Evolutionary conservation across 1,284 basidiomycete genomes (phyloP), one percentile per base, ranked within the genome.

Genomic region (Boletus sp.): DNA sequence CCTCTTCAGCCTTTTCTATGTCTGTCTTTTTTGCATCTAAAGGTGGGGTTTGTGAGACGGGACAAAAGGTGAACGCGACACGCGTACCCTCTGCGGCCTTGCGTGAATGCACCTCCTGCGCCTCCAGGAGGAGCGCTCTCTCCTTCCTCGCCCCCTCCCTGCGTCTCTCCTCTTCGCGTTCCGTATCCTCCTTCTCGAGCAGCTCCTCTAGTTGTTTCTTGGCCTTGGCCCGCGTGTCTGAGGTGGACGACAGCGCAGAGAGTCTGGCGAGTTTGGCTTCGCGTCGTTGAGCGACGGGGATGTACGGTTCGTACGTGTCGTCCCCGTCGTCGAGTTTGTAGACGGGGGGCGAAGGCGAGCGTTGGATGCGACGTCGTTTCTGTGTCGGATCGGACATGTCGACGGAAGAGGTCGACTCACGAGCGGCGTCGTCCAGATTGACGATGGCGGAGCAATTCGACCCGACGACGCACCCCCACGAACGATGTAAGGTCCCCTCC

Each of bases 41-140:
- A 16, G 42, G 27, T 27, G 26, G 13, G 29, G 19, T 14, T 41
- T 19, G 48, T 57, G 29, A 58, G 46, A 43, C 30, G 20, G 33
- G 43, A 34, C 0, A n/a, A 38, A 44, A 2, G 25, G 7, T 33
- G 37, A 25, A 30, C 2, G 34, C 25, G 20, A 14, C 41, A 33
- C 17, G 69, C 76, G 26, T 49, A 92, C 92, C 89, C 72, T 94
- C 88, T 43, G 75, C 75, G 10, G 87, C 90, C 67, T 84, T 91
- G 61, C 76, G 75, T 27, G 77, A 77, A 65, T 94, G 91, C 20
- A 97, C 93, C 64, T 96, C 92, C 68, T 95, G 92, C 0, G 94
- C 94, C 62, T 94, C 91, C 60, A 93, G 71, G 44, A 97, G 70
- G 45, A 97, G 69, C 0, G 93, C 95, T 56, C 91, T 73, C 66